phyloP scores from a whole-genome alignment of 371 early-diverging fungal species.

The Basidiobolus heterosporus region DNA sequence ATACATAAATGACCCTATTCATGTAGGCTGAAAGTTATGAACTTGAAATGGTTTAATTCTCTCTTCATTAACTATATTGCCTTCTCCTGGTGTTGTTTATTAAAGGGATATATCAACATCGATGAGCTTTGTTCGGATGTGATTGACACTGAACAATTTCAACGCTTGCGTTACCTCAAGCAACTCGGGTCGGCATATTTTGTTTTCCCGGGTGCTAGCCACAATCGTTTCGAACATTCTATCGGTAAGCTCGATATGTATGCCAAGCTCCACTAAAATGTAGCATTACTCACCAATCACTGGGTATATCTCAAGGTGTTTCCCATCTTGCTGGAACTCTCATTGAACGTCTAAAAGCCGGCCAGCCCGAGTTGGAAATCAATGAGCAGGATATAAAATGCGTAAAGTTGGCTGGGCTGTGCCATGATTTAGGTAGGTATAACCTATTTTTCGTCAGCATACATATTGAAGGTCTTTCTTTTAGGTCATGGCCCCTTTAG shows the following conservation, averaged over 20 bases:
- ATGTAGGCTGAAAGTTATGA: slow-evolving; percentile 20
- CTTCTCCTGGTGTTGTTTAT: background rate
- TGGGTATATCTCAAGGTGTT: slow-evolving; percentile 28
- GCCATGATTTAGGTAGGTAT: slow-evolving; percentile 77
- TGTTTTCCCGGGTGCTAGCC: slow-evolving; percentile 86
- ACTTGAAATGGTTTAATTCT: too few relatives aligned
- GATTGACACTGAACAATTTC: slow-evolving; percentile 90
- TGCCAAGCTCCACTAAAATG: too few relatives aligned
- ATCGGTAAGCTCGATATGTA: too few relatives aligned
- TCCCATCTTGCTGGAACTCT: slow-evolving; percentile 65
- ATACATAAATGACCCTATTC: slow-evolving; percentile 37
- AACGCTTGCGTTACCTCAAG: slow-evolving; percentile 73
- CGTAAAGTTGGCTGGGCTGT: slow-evolving; percentile 80
- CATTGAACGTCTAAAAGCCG: slow-evolving; percentile 41
- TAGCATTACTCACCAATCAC: background rate
- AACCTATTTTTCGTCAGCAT: background rate
- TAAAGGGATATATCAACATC: slow-evolving; percentile 65
- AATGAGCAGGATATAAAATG: slow-evolving; percentile 61
- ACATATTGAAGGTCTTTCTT: background rate
- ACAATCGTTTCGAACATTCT: slow-evolving; percentile 80
- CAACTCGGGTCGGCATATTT: slow-evolving; percentile 74
- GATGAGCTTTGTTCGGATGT: slow-evolving; percentile 45
- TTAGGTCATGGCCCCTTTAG: slow-evolving; percentile 83
- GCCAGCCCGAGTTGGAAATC: slow-evolving; percentile 72
- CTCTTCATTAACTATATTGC: too few relatives aligned